These are phyloP conservation scores for Binderoboletus segoi DNA, from an alignment of 1,284 basidiomycete species.

Conservation along the genomic window DNA sequence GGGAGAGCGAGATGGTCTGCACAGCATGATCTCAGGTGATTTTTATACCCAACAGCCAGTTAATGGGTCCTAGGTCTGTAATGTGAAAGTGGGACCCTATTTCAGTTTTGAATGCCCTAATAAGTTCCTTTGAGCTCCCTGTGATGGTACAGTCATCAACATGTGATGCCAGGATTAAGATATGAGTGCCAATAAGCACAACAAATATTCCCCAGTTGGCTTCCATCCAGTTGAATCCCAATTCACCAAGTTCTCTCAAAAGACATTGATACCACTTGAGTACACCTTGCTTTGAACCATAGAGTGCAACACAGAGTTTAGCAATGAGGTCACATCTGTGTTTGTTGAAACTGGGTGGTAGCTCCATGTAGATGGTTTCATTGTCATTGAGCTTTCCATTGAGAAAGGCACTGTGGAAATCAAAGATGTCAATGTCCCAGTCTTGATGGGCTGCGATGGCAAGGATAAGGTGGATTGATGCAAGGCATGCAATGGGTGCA, in stretches of 20 bases:
- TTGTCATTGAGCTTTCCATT: not conserved
- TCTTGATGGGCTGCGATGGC: not conserved
- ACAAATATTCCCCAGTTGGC: not conserved
- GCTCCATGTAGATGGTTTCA: not conserved
- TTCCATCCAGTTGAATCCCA: not conserved
- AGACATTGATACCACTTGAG: slow-evolving; percentile 3
- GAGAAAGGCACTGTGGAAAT: not conserved
- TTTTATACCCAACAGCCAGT: slow-evolving; percentile 5
- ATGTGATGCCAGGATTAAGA: not conserved
- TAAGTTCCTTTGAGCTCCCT: not conserved
- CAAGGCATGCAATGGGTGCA: not conserved
- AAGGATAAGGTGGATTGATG: not conserved
- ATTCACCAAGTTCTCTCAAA: not conserved
- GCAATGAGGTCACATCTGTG: not conserved
- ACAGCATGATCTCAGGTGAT: not conserved
- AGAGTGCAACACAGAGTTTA: not conserved
- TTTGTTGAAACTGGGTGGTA: not conserved
- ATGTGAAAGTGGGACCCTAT: not conserved
- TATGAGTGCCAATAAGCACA: not conserved
- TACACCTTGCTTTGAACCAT: not conserved
- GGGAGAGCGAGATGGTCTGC: not conserved
- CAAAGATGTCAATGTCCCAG: not conserved
- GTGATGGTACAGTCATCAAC: not conserved
- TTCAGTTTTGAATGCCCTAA: not conserved
- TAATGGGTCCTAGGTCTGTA: not conserved